Percentiles rank a stretch among this genome's conserved stretches.
These are phyloP conservation scores for Trichocladium uniseriatum DNA, from an alignment of 495 filamentous ascomycete genomes.

Conservation along the genomic window DNA sequence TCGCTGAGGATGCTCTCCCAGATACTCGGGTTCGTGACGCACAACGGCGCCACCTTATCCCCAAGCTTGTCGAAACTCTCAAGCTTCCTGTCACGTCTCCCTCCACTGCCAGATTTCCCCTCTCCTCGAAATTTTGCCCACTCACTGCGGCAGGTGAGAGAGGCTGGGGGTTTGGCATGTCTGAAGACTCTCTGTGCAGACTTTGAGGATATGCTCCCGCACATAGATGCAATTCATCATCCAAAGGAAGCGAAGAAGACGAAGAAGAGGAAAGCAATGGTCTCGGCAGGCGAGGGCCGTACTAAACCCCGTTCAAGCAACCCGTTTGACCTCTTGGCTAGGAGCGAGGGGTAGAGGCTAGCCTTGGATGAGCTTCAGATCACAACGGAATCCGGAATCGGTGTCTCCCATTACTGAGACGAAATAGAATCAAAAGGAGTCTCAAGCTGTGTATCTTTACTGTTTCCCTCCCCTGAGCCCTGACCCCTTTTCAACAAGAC, in stretches of 20 bases:
- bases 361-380: neutral
- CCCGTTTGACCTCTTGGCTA: slow-evolving; percentile 11
- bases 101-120: slow-evolving; percentile 16
- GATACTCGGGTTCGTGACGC: slow-evolving; percentile 30
- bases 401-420: too few species aligned
- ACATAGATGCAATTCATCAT: slow-evolving; percentile 9
- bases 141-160: slow-evolving; percentile 6
- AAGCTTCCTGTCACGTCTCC: slow-evolving; percentile 4
- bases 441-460: too few species aligned
- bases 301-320: slow-evolving; percentile 6
- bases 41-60: neutral
- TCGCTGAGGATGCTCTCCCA: slow-evolving; percentile 58
- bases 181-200: slow-evolving; percentile 10
- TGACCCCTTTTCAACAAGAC: too few species aligned
- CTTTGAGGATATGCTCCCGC: slow-evolving; percentile 7
- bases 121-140: slow-evolving; percentile 12
- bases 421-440: too few species aligned
- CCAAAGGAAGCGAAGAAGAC: slow-evolving; percentile 3
- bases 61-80: neutral
- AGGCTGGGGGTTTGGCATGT: slow-evolving; percentile 8
- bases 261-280: slow-evolving; percentile 12
- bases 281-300: neutral
- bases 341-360: neutral
- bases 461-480: too few species aligned
- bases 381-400: too few species aligned